phyloP scores from a whole-genome alignment of 208 protist genomes.

The Leishmania gerbilli region DNA sequence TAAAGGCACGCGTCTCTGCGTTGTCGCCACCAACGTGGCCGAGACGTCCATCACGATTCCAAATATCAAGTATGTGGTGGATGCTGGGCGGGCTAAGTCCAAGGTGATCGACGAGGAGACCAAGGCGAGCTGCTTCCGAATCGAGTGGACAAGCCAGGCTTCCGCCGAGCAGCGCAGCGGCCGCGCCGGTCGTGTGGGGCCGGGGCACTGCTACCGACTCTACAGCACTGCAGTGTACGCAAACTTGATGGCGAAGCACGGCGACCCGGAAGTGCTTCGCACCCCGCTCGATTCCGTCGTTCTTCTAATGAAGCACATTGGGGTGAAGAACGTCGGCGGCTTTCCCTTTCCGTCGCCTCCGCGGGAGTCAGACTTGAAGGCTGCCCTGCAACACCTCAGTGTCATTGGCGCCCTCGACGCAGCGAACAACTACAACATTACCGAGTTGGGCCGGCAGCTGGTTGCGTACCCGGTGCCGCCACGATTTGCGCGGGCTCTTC shows the following conservation, averaged over 20 bases:
- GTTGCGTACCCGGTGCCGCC: constrained; percentile 85
- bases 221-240: constrained; percentile 97
- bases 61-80: constrained; percentile 98
- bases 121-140: constrained; percentile 96
- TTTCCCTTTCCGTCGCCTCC: constrained; percentile 91
- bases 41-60: constrained; percentile 99
- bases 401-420: constrained; percentile 76
- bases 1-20: constrained; percentile 91
- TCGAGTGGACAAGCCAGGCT: constrained; percentile 97
- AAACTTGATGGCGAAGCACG: constrained; percentile 96
- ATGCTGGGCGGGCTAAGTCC: constrained; percentile 97
- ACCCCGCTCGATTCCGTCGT: constrained; percentile 92
- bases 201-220: constrained; percentile 98
- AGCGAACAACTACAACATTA: constrained; percentile 58
- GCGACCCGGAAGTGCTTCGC: constrained; percentile 94
- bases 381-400: constrained; percentile 72
- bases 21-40: constrained; percentile 99
- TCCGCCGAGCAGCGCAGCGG: constrained; percentile 97
- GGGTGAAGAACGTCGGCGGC: constrained; percentile 82
- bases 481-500: constrained; percentile 76
- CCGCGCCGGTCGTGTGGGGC: constrained; percentile 94
- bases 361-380: constrained; percentile 64
- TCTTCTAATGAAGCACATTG: constrained; percentile 92
- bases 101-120: constrained; percentile 97
- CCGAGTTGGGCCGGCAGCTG: constrained; percentile 60